These are phyloP conservation scores for Apiotrichum sp. DNA, from an alignment of 1,284 basidiomycete genomes.

Conservation along the genomic window DNA sequence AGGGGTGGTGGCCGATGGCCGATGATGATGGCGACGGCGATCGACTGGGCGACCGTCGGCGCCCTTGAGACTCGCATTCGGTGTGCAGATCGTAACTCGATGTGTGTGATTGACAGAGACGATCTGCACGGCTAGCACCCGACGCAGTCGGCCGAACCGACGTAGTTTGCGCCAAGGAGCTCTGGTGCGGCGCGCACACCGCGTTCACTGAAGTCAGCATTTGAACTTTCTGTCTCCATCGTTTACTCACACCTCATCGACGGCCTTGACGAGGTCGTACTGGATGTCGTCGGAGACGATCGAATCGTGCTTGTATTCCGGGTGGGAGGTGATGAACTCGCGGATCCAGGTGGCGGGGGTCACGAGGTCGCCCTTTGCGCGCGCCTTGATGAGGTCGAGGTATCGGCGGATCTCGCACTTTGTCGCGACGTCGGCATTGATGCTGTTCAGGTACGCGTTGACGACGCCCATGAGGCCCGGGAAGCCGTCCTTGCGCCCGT, in stretches of 20 bases:
- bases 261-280: constrained; percentile 81
- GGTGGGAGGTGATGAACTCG: constrained; percentile 81
- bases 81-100: no score
- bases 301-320: constrained; percentile 84
- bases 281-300: constrained; percentile 86
- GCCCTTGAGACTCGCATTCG: no score
- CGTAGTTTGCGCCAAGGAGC: constrained; percentile 50
- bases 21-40: no score
- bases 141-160: constrained; percentile 23
- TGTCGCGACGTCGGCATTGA: constrained; percentile 67
- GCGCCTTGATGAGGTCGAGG: constrained; percentile 66
- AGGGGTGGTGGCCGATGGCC: no score
- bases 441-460: constrained; percentile 75
- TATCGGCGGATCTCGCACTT: constrained; percentile 67
- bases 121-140: background rate
- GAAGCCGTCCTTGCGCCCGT: constrained; percentile 68
- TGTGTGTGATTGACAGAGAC: no score
- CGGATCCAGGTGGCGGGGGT: constrained; percentile 93
- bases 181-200: constrained; percentile 61
- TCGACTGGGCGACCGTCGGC: no score
- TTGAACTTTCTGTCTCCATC: no score
- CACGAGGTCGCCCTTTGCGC: constrained; percentile 77
- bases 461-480: constrained; percentile 83
- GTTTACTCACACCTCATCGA: constrained; percentile 65
- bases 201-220: constrained; percentile 49